Conservation (phyloP, 441 rosid genomes). For the Pelargonium citronellum region DNA sequence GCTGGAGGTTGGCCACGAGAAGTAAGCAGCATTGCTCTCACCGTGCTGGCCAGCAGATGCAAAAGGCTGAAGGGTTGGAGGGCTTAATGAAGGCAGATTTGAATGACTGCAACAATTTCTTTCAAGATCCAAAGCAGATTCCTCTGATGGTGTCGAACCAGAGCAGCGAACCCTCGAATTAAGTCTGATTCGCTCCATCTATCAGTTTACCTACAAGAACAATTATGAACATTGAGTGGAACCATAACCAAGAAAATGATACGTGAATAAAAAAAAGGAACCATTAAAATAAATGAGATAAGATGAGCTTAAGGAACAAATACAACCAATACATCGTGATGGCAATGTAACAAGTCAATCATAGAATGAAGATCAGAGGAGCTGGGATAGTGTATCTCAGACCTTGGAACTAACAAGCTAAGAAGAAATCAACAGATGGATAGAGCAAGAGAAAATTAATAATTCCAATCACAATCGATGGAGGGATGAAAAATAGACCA, state of each 20-base stretch:
- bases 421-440: too few relatives aligned
- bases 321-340: neutral
- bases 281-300: neutral
- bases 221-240: neutral
- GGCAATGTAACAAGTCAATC: neutral
- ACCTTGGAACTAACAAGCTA: too few relatives aligned
- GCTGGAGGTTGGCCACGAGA: slow-evolving; percentile 92
- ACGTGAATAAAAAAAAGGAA: neutral
- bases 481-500: too few relatives aligned
- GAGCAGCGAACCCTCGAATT: slow-evolving; percentile 61
- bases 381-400: too few relatives aligned
- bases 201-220: slow-evolving; percentile 34
- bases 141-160: slow-evolving; percentile 65
- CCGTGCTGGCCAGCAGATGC: slow-evolving; percentile 76
- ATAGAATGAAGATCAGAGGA: too few relatives aligned
- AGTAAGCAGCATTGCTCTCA: slow-evolving; percentile 85
- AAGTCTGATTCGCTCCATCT: slow-evolving; percentile 63
- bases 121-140: slow-evolving; percentile 79
- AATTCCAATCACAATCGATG: too few relatives aligned
- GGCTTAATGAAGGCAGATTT: slow-evolving; percentile 53
- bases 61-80: slow-evolving; percentile 74
- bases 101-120: slow-evolving; percentile 51
- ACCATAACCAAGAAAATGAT: neutral
- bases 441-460: too few relatives aligned
- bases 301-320: neutral